Evolutionary conservation across 306 rosid species (phyloP).

Genomic region (Dalbergia cochinchinensis): DNA sequence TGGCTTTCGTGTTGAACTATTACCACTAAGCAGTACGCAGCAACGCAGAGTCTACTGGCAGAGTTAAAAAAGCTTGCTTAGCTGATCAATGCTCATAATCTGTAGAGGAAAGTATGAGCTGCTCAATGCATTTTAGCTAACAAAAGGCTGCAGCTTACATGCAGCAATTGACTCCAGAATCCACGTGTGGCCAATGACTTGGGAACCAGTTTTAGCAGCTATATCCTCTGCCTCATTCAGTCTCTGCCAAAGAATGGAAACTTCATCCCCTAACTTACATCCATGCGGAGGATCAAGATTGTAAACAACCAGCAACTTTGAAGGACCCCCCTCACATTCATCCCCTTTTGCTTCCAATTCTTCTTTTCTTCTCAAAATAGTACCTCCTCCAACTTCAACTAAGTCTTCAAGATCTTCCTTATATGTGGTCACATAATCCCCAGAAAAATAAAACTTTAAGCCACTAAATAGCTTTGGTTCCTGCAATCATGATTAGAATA

Average conservation of each 20-base stretch:
- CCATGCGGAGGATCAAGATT: conserved; percentile 83
- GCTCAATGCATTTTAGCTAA: conserved; percentile 50
- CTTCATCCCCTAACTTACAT: conserved; percentile 85
- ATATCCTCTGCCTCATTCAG: conserved; percentile 78
- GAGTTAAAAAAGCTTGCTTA: background rate
- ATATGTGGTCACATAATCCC: conserved; percentile 65
- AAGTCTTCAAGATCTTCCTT: conserved; percentile 76
- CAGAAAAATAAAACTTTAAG: conserved; percentile 72
- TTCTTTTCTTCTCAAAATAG: conserved; percentile 59
- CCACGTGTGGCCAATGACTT: conserved; percentile 86
- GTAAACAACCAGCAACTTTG: conserved; percentile 69
- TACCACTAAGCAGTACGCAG: background rate
- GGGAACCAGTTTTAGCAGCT: conserved; percentile 63
- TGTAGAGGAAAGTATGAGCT: background rate
- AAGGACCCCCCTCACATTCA: conserved; percentile 37
- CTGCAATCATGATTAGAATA: conserved; percentile 51
- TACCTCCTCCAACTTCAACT: conserved; percentile 78
- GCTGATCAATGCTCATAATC: background rate
- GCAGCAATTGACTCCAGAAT: conserved; percentile 88
- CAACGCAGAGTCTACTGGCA: background rate
- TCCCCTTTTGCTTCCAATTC: conserved; percentile 50
- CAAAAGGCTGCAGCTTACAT: conserved; percentile 67
- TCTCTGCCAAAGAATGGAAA: conserved; percentile 82
- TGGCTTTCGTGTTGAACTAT: background rate
- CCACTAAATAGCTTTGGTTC: conserved; percentile 77